Conservation (phyloP, 768 basidiomycete species). For the Asterophora parasitica region DNA sequence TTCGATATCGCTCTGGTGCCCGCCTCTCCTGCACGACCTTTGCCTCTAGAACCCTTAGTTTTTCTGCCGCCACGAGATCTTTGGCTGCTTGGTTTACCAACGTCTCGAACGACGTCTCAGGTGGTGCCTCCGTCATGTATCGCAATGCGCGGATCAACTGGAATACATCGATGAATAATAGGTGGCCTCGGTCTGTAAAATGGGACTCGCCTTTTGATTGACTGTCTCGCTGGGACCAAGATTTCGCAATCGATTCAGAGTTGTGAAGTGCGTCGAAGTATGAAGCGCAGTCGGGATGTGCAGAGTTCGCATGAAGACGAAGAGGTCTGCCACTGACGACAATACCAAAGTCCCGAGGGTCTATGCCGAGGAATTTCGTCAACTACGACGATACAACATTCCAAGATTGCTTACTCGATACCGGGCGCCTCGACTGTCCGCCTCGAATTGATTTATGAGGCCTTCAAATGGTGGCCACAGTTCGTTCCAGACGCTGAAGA, state of each 20-base stretch:
- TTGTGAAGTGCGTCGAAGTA: conserved; percentile 42
- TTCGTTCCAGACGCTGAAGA: conserved; percentile 64
- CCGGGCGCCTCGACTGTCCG: conserved; percentile 38
- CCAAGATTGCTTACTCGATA: conserved; percentile 30
- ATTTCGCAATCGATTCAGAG: conserved; percentile 46
- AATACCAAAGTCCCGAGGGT: conserved; percentile 49
- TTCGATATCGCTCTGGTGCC: conserved; percentile 23
- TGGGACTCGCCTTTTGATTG: conserved; percentile 41
- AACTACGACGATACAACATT: background rate
- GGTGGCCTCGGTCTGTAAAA: conserved; percentile 1
- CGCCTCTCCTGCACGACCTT: conserved; percentile 28
- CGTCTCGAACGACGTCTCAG: conserved; percentile 38
- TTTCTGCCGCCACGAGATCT: conserved; percentile 67
- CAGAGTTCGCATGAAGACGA: conserved; percentile 56
- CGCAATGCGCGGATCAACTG: conserved; percentile 56
- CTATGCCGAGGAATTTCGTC: conserved; percentile 27
- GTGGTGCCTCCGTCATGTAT: conserved; percentile 45
- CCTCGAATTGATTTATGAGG: conserved; percentile 45
- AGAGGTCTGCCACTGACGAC: conserved; percentile 60
- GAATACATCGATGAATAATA: background rate
- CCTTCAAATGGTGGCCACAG: conserved; percentile 69
- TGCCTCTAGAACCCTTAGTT: conserved; percentile 49
- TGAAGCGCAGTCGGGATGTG: conserved; percentile 52
- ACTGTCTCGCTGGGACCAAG: conserved; percentile 44
- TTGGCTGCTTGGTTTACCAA: conserved; percentile 55